Base-by-base conservation (phyloP, 352 stramenopile species). In the Globisporangium spiculum region DNA sequence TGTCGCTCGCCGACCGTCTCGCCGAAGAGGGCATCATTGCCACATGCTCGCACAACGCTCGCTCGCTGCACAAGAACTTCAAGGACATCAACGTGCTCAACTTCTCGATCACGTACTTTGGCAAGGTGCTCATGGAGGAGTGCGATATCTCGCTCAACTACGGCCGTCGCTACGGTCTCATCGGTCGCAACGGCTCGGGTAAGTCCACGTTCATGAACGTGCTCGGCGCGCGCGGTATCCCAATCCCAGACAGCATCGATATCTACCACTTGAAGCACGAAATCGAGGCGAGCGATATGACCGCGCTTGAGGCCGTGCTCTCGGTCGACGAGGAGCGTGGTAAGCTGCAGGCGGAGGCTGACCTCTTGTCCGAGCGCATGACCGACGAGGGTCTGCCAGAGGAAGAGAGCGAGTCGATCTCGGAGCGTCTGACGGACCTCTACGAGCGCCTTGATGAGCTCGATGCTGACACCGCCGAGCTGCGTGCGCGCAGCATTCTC, bases 1-100 rank as follows among this genome's bases (percentile, higher is more conserved):
- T 94, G 83, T 91, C 86, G 59, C 66, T 88, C 30, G 88, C 88
- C 24, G 96, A 98, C 68, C 88, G 93, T 32, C 86, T 99, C 18
- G 91, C 91, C 20, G 83, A 97, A 57, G 85, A 98, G 36, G 88
- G 97, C 60, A 98, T 99, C 81, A 96, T 98, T 75, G 93, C 96
- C 27, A 99, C 95, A n/a, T 99, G 96, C 81, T 96, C 97, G 78
- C 81, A 91, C 70, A 96, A 91, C 56, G 94, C 94, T 72, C 93
- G 92, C 60, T 85, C 76, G 24, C 81, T 98, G 46, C 92, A 98
- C 82, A 87, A 90, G 58, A 99, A 98, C 83, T 97, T 98, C 52
- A 97, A 98, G 74, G 97, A 99, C 81, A 99, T 99, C 70, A 99
- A 99, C 74, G 97, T 99, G 55, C 78, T 91, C 59, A 97, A 98